Evolutionary conservation across 352 stramenopile genomes (phyloP), one percentile per base, ranked within the genome.

Genomic region (Phytophthora colocasiae): DNA sequence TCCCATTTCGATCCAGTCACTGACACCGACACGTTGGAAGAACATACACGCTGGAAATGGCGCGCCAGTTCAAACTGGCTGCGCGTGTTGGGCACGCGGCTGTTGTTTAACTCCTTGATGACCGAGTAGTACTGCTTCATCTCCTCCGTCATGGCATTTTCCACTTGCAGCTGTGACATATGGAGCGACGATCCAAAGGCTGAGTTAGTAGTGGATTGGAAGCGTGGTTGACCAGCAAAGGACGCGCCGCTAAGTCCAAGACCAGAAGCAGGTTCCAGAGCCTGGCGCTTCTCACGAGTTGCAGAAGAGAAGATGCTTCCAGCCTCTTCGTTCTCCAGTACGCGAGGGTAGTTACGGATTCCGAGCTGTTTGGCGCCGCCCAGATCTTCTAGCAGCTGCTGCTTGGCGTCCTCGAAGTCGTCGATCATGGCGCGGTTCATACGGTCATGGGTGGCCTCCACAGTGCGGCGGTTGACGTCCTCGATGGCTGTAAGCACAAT

Each of bases 401-500:
- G 74, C 64, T 93, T 96, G 45, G 82, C 77, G 14, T 69, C 48
- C 46, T 96, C 85, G 72, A 94, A 96, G 63, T 96, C 87, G 62
- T 94, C 84, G 61, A 93, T 93, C 78, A 96, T 91, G 29, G 87
- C 81, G 31, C 89, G 82, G 71, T 94, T 93, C 81, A 93, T 93
- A 48, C 80, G 81, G 51, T 96, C 85, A 56, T 96, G 87, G 4
- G 84, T 93, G 15, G 83, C 77, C 44, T 91, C 81, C 47, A 93
- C 87, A 12, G 83, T 95, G 69, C 79, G 86, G 48, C 78, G 85
- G 58, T 87, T 92, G 14, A 91, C 85, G 57, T 97, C 88, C 56
- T 97, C 89, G 36, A 97, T 93, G 48, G 90, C 87, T n/a, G 87
- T 95, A 29, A 96, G 71, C 38, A 96, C 81, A 69, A 97, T 95